Base-by-base conservation (phyloP, 23 red algal genomes). In the Gracilaria domingensis region DNA sequence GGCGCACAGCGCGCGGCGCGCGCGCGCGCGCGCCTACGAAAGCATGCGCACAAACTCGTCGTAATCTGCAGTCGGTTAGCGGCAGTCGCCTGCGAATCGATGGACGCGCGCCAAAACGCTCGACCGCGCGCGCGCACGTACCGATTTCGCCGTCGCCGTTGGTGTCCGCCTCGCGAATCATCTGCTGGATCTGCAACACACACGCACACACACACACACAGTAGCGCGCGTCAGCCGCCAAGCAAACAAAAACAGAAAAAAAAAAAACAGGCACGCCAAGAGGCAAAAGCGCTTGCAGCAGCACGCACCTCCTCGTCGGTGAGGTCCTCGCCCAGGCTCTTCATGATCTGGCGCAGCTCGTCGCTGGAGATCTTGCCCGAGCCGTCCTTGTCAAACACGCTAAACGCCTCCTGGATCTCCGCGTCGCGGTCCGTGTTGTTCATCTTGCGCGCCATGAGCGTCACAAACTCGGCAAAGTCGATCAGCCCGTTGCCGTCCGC, bases 311-410 rank as follows among this genome's bases (percentile, higher is more conserved):
- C 97, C 60, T 99, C 97, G 30, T 96, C 93, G 12, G 97, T 91
- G 32, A 99, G 92, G 72, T 96, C 95, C 59, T 99, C 93, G 40
- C 97, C 97, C 29, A 99, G 65, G 45, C 62, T 87, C 38, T 77
- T 94, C 97, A 99, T 96, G 30, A 99, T 87, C 40, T 94, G 86
- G 75, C 88, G 79, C 35, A 99, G 84, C 35, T 99, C 97, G 38
- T 89, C 87, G 29, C 90, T 87, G 82, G 82, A 87, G 42, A 99
- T 99, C 69, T 93, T 91, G n/a, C 97, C 97, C 25, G 92, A 91
- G 33, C 97, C 97, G 53, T 99, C 93, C 81, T 93, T 92, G 71
- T 99, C 97, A 92, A 99, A 99, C 34, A 99, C 91, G 36, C 82
- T 90, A 45, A 99, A 99, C 40, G 97, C 93, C 80, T 99, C 84